A percentile compares a stretch with the other conserved stretches of the same genome.
Conservation (phyloP, 2,329 filamentous ascomycete genomes). For the Penicillium digitatum region DNA sequence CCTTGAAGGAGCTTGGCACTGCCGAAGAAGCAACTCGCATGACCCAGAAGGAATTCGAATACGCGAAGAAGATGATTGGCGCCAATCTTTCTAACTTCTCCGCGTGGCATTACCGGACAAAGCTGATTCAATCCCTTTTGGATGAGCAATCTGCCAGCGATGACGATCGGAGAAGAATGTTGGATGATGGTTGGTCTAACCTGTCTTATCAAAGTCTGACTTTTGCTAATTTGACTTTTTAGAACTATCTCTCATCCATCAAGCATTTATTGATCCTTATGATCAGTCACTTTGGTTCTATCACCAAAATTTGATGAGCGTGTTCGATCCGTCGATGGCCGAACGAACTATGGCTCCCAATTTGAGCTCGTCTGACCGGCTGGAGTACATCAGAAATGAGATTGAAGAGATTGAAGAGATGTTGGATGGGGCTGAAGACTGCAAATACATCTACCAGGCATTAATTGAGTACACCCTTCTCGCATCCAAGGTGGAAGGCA, state of each 20-base stretch:
- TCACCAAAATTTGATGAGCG: conserved; percentile 79
- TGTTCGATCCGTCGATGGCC: conserved; percentile 53
- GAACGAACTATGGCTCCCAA: conserved; percentile 60
- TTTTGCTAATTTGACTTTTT: conserved; percentile 2
- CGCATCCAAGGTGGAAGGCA: conserved; percentile 49
- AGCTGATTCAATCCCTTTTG: conserved; percentile 73
- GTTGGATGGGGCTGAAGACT: conserved; percentile 62
- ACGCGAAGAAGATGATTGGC: conserved; percentile 84
- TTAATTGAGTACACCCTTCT: conserved; percentile 70
- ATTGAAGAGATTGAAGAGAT: conserved; percentile 69
- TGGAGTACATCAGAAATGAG: conserved; percentile 64
- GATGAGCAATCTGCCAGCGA: conserved; percentile 64
- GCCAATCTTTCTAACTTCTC: conserved; percentile 92
- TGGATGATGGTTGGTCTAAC: conserved; percentile 59
- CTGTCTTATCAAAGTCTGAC: neutral
- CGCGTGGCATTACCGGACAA: conserved; percentile 88
- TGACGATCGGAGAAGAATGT: conserved; percentile 60
- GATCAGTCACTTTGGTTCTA: conserved; percentile 98
- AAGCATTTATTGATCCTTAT: conserved; percentile 81
- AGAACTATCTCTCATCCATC: conserved; percentile 73
- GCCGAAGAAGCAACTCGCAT: conserved; percentile 52
- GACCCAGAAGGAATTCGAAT: conserved; percentile 76
- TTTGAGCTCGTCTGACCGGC: conserved; percentile 58
- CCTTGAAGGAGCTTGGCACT: conserved; percentile 59
- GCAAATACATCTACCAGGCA: conserved; percentile 87